Evolutionary conservation across 495 filamentous ascomycete genomes (phyloP), one percentile per base, ranked within the genome.

Genomic region (Aspergillus egyptiacus): DNA sequence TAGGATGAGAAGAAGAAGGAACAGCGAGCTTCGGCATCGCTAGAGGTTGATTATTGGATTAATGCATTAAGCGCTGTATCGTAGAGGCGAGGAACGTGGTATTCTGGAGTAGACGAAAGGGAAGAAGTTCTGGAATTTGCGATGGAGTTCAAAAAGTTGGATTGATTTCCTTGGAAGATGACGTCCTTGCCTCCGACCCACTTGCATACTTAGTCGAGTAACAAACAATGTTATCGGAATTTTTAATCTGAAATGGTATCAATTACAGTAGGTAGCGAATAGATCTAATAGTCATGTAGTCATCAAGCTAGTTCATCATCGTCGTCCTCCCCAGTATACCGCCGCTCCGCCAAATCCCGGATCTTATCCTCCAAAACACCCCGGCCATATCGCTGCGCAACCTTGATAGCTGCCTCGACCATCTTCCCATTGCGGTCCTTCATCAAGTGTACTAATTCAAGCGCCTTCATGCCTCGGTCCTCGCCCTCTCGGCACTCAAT

Each of bases 401-500:
- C 74, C 74, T 91, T 94, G 15, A 79, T 79, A 2, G 89, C 89
- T 1, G 86, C 85, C 61, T 93, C 88, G 17, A 91, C 60, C 86
- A 94, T 94, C 63, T 83, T 83, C 18, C 89, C 89, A 48, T 75
- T 84, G 31, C 78, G 70, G 63, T 95, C 88, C 31, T 74, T 73
- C 82, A 96, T 81, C 61, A 95, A 69, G 47, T 72, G 69, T 2
- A 91, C 90, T 32, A 89, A 66, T 67, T 98, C 94, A 23, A 98
- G 70, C 6, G 93, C 93, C 57, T 91, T 89, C 87, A 94, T 95
- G 2, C 91, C 93, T 13, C 84, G 73, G 34, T 95, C 90, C 62
- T 97, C 94, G 28, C 89, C 89, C 55, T 89, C 89, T 53, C 87
- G 80, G 63, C 93, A 96, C 73, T 96, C 93, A 19, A 83, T 72